A percentile compares a stretch with the other conserved stretches of the same genome.
Conservation (phyloP, 768 basidiomycete species). For the Tulasnella sp. region DNA sequence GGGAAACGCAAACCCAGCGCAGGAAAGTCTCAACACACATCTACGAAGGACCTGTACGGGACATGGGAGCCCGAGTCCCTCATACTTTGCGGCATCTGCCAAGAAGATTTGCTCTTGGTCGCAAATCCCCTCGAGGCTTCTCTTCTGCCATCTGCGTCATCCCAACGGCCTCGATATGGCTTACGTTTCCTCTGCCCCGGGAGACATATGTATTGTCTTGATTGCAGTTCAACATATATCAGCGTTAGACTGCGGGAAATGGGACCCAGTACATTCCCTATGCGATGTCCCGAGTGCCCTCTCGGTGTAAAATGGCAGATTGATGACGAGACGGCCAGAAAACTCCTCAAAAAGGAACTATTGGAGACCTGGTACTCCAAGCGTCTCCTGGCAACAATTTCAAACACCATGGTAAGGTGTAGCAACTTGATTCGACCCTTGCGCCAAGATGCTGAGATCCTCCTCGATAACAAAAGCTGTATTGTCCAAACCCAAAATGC, state of each 20-base stretch:
- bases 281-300: slow-evolving; percentile 31
- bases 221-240: slow-evolving; percentile 28
- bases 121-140: slow-evolving; percentile 25
- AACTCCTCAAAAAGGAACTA: slow-evolving; percentile 14
- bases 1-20: neutral
- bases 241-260: neutral
- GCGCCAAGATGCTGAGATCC: neutral
- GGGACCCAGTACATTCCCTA: slow-evolving; percentile 15
- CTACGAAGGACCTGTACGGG: neutral
- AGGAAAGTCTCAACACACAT: neutral
- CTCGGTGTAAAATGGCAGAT: slow-evolving; percentile 20
- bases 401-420: slow-evolving; percentile 13
- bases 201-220: slow-evolving; percentile 25
- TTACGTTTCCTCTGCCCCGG: slow-evolving; percentile 20
- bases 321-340: slow-evolving; percentile 24
- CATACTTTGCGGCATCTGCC: slow-evolving; percentile 27
- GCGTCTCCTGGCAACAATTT: slow-evolving; percentile 1
- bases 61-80: neutral
- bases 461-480: neutral
- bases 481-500: slow-evolving; percentile 33
- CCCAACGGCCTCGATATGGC: slow-evolving; percentile 4
- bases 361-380: slow-evolving; percentile 24
- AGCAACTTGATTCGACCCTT: neutral
- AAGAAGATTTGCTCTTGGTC: slow-evolving; percentile 1
- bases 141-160: slow-evolving; percentile 20